Evolutionary conservation across 805 yeast genomes (phyloP), one percentile per base, ranked within the genome.

Genomic region (Maudiozyma saulgeensis): DNA sequence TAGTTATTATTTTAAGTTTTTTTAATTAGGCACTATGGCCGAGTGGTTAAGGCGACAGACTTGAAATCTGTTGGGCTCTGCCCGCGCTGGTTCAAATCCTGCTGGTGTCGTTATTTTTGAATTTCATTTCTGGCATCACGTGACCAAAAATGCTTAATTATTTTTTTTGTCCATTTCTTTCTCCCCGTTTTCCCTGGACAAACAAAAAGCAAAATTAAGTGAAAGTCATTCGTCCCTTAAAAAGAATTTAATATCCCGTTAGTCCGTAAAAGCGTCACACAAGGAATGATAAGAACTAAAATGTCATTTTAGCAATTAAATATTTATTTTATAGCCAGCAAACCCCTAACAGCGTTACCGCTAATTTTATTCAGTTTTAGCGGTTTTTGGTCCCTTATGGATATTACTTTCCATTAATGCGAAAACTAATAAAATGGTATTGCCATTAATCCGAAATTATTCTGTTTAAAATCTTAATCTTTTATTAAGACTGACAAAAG

Each of bases 31-130:
- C 71, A 68, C 63, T 63, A 57, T 68, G 71, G 69, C 71, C 72
- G 71, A 68, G 72, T 65, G 71, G 72, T 68, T 68, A 68, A 68
- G 71, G 71, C 69, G 71, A 68, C 65, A 64, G 71, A 68, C 70
- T 68, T 66, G 72, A 68, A 68, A 66, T 67, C 68, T 61, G 63
- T 66, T 66, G 70, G 69, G 69, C 66, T 66, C 59, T 63, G 67
- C 70, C 70, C 71, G 72, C 72, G 72, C 71, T 58, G 68, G 72
- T 68, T 68, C 72, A 62, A 68, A 65, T 66, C 72, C 72, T 67
- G 72, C 72, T 56, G 69, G 61, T 67, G 71, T 67, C 71, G 72
- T 45, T 51, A 54, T 58, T 53, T 53, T 57, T 59, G 54, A 50
- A 50, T 40, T 48, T 44, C 41, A 45, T 44, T 41, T 44, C 3